Conservation (phyloP, 306 rosid genomes). For the Pueraria montana region DNA sequence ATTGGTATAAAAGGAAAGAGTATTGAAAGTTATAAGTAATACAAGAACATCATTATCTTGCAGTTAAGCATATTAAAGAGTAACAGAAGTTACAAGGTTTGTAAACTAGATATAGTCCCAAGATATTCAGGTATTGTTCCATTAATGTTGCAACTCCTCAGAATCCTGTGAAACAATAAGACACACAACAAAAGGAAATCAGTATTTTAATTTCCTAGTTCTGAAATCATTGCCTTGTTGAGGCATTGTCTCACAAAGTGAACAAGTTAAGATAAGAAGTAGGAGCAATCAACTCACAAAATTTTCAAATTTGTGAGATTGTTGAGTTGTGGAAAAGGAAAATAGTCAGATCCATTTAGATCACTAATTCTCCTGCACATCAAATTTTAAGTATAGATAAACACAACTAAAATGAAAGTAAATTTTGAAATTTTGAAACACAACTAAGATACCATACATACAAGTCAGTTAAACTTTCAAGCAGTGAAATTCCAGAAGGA, state of each 20-base stretch:
- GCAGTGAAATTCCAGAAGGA: constrained; percentile 46
- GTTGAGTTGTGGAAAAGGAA: constrained; percentile 55
- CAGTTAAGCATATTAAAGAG: constrained; percentile 46
- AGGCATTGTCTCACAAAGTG: not conserved
- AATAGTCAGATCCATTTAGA: constrained; percentile 15
- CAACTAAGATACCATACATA: constrained; percentile 33
- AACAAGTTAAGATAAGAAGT: not conserved
- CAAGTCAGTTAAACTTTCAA: constrained; percentile 56
- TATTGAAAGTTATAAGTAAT: not conserved
- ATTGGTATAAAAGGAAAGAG: not conserved
- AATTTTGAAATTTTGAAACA: not conserved
- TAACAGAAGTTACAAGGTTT: constrained; percentile 34
- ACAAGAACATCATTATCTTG: constrained; percentile 1
- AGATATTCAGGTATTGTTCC: constrained; percentile 40
- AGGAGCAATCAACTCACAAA: constrained; percentile 59
- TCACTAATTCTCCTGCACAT: constrained; percentile 65
- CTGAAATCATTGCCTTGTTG: constrained; percentile 38
- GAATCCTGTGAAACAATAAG: not conserved
- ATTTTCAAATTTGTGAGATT: constrained; percentile 40
- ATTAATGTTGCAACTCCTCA: constrained; percentile 49
- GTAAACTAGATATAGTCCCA: not conserved
- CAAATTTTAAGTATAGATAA: constrained; percentile 12
- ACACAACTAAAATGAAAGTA: not conserved
- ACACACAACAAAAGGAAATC: not conserved
- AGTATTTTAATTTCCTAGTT: constrained; percentile 37